A percentile compares a stretch with the other conserved stretches of the same genome.
These are phyloP conservation scores for Eucalyptus curtisii DNA, from an alignment of 345 rosid genomes.

Conservation along the genomic window DNA sequence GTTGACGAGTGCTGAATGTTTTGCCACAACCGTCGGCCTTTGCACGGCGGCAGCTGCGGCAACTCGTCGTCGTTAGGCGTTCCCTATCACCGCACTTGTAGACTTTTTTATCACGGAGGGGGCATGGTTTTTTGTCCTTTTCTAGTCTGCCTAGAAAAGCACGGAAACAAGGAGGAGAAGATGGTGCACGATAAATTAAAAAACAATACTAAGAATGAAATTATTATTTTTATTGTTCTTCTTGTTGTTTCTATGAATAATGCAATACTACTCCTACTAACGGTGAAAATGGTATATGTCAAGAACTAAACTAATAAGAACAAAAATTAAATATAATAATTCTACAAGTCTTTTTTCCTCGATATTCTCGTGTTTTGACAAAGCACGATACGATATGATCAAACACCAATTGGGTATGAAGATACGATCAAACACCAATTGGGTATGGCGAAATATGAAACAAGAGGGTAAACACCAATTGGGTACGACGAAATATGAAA, in stretches of 20 bases:
- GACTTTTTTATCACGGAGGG: not conserved
- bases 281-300: not conserved
- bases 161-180: not conserved
- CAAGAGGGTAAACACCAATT: too few species aligned
- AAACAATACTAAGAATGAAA: not conserved
- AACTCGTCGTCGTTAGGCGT: not conserved
- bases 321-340: not conserved
- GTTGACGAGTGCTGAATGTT: not conserved
- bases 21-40: not conserved
- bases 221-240: not conserved
- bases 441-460: too few species aligned
- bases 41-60: not conserved
- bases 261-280: not conserved
- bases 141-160: not conserved
- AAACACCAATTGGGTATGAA: too few species aligned
- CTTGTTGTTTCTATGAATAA: not conserved
- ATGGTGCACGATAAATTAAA: not conserved
- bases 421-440: too few species aligned
- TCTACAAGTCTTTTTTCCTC: not conserved
- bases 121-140: not conserved
- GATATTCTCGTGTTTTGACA: not conserved
- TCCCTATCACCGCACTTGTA: not conserved
- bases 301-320: not conserved
- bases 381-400: too few species aligned
- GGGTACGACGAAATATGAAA: too few species aligned